Evolutionary conservation across 139 green algal species (phyloP).

Genomic region (Chlamydomonas incerta): DNA sequence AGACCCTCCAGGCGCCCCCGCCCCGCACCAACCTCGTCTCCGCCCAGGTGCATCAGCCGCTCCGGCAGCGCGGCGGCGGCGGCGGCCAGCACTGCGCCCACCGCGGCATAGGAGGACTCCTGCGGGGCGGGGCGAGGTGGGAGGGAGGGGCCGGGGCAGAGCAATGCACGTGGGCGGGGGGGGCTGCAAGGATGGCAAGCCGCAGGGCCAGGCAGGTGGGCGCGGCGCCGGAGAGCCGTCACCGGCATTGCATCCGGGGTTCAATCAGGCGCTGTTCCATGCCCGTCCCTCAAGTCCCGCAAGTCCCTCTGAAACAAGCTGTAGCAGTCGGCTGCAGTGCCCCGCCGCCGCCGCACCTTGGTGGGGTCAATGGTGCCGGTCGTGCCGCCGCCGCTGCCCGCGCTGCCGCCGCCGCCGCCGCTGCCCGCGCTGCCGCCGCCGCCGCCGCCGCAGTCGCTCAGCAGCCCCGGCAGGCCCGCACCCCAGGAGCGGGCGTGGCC

Average conservation of each 20-base stretch:
- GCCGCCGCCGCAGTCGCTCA: conserved; percentile 53
- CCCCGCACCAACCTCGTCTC: conserved; percentile 60
- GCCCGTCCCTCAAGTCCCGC: no score
- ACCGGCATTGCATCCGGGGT: no score
- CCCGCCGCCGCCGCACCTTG: conserved; percentile 33
- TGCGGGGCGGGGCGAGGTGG: conserved; percentile 14
- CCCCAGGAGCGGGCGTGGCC: conserved; percentile 70
- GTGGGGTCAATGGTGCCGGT: neutral
- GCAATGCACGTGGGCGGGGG: no score
- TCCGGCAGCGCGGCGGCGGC: conserved; percentile 61
- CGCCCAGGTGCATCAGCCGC: conserved; percentile 67
- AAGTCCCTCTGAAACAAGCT: no score
- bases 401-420: neutral
- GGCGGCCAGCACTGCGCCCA: conserved; percentile 60
- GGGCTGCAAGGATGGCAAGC: no score
- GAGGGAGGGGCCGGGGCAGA: neutral
- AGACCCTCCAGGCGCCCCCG: no score
- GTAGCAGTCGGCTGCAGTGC: no score
- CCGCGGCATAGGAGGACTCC: conserved; percentile 52
- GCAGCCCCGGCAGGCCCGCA: conserved; percentile 53
- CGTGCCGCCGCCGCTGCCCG: neutral
- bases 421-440: neutral
- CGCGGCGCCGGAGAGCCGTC: no score
- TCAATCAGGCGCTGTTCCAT: no score
- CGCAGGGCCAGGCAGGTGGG: no score